Base-by-base conservation (phyloP, 176 grass and related monocot species). In the Rhipidocladum racemiflorum region DNA sequence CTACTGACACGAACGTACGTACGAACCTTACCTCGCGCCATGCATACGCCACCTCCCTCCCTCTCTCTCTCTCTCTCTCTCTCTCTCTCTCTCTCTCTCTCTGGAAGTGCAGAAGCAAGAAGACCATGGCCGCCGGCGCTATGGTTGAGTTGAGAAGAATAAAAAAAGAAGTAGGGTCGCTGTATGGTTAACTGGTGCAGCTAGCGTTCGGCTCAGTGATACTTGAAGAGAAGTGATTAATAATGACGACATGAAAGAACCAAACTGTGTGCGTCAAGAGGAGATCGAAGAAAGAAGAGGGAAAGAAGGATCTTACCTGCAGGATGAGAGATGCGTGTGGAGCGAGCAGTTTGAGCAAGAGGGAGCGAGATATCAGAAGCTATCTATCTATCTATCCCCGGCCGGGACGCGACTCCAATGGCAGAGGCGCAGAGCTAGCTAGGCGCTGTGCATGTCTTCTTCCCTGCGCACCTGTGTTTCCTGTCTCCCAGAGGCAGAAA, bases 1-100 rank as follows among this genome's bases (percentile, higher is more conserved):
- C 74, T 66, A 11, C 70, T 74, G 61, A 83, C 75, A 84, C 72
- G 83, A 69, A 72, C 38, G 9, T 71, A 82, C 35, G 64, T 39
- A 3, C 32, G 55, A 36, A 51, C 75, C 23, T 86, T 82, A 42
- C 65, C 65, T 78, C 56, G 60, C 79, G 61, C 54, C 83, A 50
- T 59, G 29, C 81, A 9, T 7, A 87, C 70, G 44, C 49, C 60
- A 56, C 54, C 77, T 62, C 24, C n/a, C 9, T 28, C 1, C 32
- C 25, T n/a, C 40, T n/a, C 75, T 27, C 28, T 6, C 28, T 4
- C 7, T 13, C 20, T 35, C 25, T 54, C 17, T 29, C 9, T 28
- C 1, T 32, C 25, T n/a, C 40, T n/a, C 75, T 27, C 28, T 6
- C 28, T 4, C 7, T 13, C 20, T 35, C 25, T 54, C 17, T 32